Percentiles rank a stretch among this genome's conserved stretches.
Evolutionary conservation across 768 basidiomycete species (phyloP).

Genomic region (Mycena kentingensis): DNA sequence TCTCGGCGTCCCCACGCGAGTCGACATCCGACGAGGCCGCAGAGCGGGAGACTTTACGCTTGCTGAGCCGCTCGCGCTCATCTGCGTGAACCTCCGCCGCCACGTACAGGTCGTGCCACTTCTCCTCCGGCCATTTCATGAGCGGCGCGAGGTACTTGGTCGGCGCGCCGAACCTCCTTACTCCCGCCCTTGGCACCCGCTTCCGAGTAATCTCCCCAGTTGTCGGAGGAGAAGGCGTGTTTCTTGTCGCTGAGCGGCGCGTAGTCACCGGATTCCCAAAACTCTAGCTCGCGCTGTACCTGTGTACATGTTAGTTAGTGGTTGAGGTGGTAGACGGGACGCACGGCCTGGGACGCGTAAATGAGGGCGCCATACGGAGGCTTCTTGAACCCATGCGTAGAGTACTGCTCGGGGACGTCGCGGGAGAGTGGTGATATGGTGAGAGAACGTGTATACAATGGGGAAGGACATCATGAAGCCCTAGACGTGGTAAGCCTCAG

Average conservation of each 20-base stretch:
- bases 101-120: background rate
- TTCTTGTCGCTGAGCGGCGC: background rate
- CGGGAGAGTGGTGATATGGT: background rate
- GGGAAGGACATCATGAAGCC: background rate
- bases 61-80: background rate
- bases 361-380: background rate
- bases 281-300: background rate
- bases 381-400: background rate
- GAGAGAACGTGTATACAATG: background rate
- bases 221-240: slow-evolving; percentile 4
- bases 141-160: slow-evolving; percentile 3
- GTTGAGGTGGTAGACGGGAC: background rate
- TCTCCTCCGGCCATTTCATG: background rate
- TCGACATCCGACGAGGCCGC: background rate
- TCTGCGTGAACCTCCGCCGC: background rate
- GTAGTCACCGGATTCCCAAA: slow-evolving; percentile 4
- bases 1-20: too few species aligned
- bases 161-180: background rate
- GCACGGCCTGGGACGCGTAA: background rate
- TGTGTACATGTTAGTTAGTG: background rate
- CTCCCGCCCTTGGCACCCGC: too few species aligned
- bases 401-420: background rate
- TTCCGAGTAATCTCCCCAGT: background rate
- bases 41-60: background rate
- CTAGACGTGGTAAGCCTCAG: background rate